These are phyloP conservation scores for Geranomyces michiganensis DNA, from an alignment of 192 early-diverging fungal genomes.

Conservation along the genomic window DNA sequence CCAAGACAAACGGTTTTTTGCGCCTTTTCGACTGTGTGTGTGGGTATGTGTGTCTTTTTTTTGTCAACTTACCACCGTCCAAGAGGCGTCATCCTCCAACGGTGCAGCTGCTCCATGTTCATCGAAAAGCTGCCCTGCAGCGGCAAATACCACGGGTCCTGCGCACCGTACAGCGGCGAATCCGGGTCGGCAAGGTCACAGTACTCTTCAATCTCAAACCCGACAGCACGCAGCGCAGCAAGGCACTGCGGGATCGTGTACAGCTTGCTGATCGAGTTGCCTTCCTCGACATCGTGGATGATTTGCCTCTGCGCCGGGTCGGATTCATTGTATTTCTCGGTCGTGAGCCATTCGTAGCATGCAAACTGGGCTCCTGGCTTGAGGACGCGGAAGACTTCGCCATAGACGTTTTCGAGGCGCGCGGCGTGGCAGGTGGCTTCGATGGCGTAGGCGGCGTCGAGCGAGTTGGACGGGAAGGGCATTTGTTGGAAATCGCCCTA, in stretches of 20 bases:
- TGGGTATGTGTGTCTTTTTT: too few species aligned
- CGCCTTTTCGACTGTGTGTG: slow-evolving; percentile 5
- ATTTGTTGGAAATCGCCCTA: slow-evolving; percentile 92
- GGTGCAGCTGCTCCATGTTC: slow-evolving; percentile 36
- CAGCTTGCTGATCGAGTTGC: slow-evolving; percentile 89
- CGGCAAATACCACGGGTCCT: slow-evolving; percentile 82
- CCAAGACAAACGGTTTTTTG: slow-evolving; percentile 6
- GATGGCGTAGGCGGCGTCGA: slow-evolving; percentile 94
- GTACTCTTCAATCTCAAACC: slow-evolving; percentile 75
- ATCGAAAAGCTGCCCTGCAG: slow-evolving; percentile 63
- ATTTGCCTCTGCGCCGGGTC: slow-evolving; percentile 75
- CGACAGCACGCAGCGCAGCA: slow-evolving; percentile 77
- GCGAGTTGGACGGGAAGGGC: slow-evolving; percentile 74
- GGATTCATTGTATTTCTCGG: slow-evolving; percentile 80
- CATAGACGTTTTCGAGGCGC: slow-evolving; percentile 80
- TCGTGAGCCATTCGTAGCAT: slow-evolving; percentile 95
- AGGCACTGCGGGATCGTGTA: slow-evolving; percentile 73
- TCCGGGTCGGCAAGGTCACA: slow-evolving; percentile 51
- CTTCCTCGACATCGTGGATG: slow-evolving; percentile 83
- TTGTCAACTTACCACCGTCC: slow-evolving; percentile 37
- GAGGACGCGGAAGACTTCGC: slow-evolving; percentile 86
- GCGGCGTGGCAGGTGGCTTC: slow-evolving; percentile 93
- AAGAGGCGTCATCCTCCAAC: slow-evolving; percentile 47
- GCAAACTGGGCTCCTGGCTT: slow-evolving; percentile 93
- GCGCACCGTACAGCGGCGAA: slow-evolving; percentile 46